Evolutionary conservation across 2,329 filamentous ascomycete species (phyloP).

Genomic region (Xylariaceae sp.): DNA sequence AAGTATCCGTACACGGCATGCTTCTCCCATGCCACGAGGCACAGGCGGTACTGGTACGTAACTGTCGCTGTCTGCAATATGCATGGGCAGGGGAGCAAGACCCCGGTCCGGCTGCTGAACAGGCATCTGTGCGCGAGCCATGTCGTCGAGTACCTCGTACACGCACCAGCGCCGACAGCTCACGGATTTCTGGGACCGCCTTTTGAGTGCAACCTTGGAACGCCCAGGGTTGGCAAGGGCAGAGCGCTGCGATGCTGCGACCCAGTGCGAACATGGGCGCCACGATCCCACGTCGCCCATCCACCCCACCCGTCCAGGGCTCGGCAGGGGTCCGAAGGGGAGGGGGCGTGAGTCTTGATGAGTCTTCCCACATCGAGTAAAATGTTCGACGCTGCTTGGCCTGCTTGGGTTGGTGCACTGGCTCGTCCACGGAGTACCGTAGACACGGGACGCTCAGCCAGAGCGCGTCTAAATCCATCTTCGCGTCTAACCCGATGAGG

Average conservation of each 20-base stretch:
- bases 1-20: neutral
- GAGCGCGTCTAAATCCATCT: too few relatives aligned
- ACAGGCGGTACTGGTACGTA: constrained; percentile 10
- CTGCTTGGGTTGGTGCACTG: too few relatives aligned
- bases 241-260: neutral
- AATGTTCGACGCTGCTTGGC: too few relatives aligned
- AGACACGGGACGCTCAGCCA: too few relatives aligned
- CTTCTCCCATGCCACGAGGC: constrained; percentile 15
- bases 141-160: too few relatives aligned
- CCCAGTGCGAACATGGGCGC: constrained; percentile 18
- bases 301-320: too few relatives aligned
- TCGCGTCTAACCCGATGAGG: too few relatives aligned
- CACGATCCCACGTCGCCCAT: neutral
- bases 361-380: too few relatives aligned
- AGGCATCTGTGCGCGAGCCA: constrained; percentile 25
- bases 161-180: constrained; percentile 1
- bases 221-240: constrained; percentile 9
- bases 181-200: constrained; percentile 23
- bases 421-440: too few relatives aligned
- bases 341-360: too few relatives aligned
- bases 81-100: constrained; percentile 10
- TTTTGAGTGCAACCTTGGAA: constrained; percentile 26
- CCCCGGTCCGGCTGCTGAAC: constrained; percentile 15
- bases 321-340: too few relatives aligned
- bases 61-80: constrained; percentile 1